Evolutionary conservation across 192 early-diverging fungal genomes (phyloP), one percentile per base, ranked within the genome.

Genomic region (Spinellus fusiger): DNA sequence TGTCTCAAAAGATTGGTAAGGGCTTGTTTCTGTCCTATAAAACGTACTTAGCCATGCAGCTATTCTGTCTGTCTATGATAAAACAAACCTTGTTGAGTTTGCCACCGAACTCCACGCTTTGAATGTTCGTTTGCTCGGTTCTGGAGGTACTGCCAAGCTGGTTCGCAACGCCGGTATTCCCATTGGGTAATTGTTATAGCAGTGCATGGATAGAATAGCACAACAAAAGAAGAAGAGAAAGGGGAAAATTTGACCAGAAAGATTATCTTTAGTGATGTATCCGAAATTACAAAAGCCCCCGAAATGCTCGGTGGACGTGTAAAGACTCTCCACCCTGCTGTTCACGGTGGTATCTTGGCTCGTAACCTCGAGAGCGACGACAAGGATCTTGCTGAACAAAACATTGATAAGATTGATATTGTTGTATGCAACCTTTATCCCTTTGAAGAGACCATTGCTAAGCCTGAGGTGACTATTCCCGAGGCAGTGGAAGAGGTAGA

Each of bases 301-400:
- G 96, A 98, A 76, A 98, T 98, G 92, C 84, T 98, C 18, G 96
- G 96, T 48, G 96, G 96, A 13, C 91, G 96, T 59, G 96, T 98
- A 65, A 98, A 98, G 86, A 98, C 96, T 31, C 86, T 98, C 35
- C 96, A 98, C 69, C 96, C 96, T 27, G 95, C 92, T 49, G 94
- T 98, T 56, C 96, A 98, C 71, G 96, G 96, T 64, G 96, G 90
- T 26, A 98, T 96, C 49, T 87, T 97, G 52, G 95, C 95, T 33
- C 91, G 91, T 48, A 83, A 93, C 66, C 89, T 91, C 38, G 71
- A 84, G 10, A 79, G 77, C 49, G 96, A 99, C 73, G 78, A 91
- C 38, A 77, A 78, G 23, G 96, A 99, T 77, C 92, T 99, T 64
- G 77, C 74, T 29, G 85, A 81, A 47, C 90, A 95, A 67, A 75